A percentile compares a stretch with the other conserved stretches of the same genome.
These are phyloP conservation scores for Dentipellis fragilis DNA, from an alignment of 768 basidiomycete species.

Conservation along the genomic window DNA sequence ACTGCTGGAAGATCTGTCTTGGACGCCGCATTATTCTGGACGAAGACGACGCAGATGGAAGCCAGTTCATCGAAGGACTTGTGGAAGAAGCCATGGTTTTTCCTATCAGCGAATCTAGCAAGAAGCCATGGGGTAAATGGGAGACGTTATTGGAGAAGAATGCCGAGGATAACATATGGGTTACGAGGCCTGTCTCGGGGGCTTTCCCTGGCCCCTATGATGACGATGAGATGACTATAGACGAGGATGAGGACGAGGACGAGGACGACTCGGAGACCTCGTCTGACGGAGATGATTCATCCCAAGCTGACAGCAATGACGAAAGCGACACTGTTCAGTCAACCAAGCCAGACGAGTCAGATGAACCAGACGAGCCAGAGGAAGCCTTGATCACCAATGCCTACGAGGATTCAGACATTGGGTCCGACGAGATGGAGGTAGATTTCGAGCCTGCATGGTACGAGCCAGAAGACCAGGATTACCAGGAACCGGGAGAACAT, in stretches of 20 bases:
- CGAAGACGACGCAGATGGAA: conserved; percentile 26
- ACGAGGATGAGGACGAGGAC: no score
- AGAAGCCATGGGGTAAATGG: not conserved
- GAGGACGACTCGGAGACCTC: no score
- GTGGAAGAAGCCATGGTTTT: conserved; percentile 11
- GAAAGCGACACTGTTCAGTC: not conserved
- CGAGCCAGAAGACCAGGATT: no score
- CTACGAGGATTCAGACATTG: not conserved
- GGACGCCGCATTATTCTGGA: conserved; percentile 27
- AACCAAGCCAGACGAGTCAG: not conserved
- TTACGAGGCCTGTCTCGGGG: not conserved
- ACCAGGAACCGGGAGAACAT: no score
- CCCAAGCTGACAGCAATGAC: not conserved
- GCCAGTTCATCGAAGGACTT: conserved; percentile 18
- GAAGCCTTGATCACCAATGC: not conserved
- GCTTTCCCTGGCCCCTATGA: no score
- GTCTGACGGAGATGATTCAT: not conserved
- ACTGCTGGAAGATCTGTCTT: conserved; percentile 31
- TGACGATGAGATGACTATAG: no score
- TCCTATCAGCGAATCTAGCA: not conserved
- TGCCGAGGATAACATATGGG: not conserved
- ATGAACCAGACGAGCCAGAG: not conserved
- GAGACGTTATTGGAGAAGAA: not conserved
- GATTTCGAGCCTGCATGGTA: not conserved
- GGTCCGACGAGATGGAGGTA: not conserved